Conservation (phyloP, 2,329 filamentous ascomycete genomes). For the Lecanosticta acicola region DNA sequence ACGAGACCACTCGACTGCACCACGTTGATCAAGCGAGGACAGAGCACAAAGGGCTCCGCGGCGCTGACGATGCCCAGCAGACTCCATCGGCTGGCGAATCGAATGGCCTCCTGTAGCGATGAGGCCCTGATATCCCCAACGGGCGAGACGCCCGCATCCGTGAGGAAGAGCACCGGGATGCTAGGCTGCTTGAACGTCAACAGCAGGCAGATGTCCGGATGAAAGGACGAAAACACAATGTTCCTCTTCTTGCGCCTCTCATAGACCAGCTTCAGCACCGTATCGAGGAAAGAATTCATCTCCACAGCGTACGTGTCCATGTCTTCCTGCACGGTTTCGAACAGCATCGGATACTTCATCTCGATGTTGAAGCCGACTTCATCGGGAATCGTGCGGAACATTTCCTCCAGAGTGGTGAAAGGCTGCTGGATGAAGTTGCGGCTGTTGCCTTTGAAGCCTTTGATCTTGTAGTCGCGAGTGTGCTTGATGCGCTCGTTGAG, state of each 20-base stretch:
- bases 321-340: constrained; percentile 88
- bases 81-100: constrained; percentile 93
- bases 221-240: constrained; percentile 95
- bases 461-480: constrained; percentile 87
- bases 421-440: constrained; percentile 93
- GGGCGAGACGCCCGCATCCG: constrained; percentile 72
- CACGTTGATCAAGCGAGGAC: constrained; percentile 80
- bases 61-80: constrained; percentile 82
- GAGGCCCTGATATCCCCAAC: constrained; percentile 87
- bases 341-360: constrained; percentile 98
- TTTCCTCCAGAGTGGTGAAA: constrained; percentile 89
- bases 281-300: constrained; percentile 94
- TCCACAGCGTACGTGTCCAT: constrained; percentile 97
- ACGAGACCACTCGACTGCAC: constrained; percentile 93
- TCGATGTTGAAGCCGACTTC: constrained; percentile 95
- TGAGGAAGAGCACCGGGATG: constrained; percentile 91
- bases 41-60: constrained; percentile 83
- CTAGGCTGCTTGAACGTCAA: constrained; percentile 95
- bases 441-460: constrained; percentile 93
- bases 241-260: constrained; percentile 76
- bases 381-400: constrained; percentile 78
- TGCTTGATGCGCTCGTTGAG: constrained; percentile 82
- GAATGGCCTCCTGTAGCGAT: constrained; percentile 88
- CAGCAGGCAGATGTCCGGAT: constrained; percentile 91
- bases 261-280: constrained; percentile 83